phyloP scores from a whole-genome alignment of 2,329 filamentous ascomycete species.

The Arthrobotrys megalospora region DNA sequence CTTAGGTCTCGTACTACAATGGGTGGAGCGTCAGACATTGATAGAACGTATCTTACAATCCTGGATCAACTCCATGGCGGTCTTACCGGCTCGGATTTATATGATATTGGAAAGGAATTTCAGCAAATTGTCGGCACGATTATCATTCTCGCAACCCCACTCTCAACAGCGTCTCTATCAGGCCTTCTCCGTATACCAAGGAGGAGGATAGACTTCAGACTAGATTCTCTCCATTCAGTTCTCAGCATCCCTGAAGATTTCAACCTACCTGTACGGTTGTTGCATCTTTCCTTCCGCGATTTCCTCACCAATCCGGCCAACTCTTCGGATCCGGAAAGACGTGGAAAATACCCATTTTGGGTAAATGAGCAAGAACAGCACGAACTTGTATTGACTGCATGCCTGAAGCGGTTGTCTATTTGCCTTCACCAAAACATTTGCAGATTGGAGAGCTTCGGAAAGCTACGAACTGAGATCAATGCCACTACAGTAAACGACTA shows the following conservation, averaged over 20 bases:
- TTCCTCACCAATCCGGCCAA: constrained; percentile 1
- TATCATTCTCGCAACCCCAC: constrained; percentile 1
- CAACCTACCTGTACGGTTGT: not conserved
- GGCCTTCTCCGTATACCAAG: constrained; percentile 6
- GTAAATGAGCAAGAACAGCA: constrained; percentile 6
- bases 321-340: not conserved
- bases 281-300: constrained; percentile 25
- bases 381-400: not conserved
- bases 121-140: constrained; percentile 12
- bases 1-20: not conserved
- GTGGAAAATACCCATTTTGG: constrained; percentile 5
- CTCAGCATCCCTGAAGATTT: not conserved
- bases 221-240: constrained; percentile 16
- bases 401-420: not conserved
- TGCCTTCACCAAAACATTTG: constrained; percentile 18
- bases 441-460: not conserved
- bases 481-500: not conserved
- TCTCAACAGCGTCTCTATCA: not conserved
- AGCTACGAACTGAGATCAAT: not conserved
- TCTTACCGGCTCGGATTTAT: not conserved
- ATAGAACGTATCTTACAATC: not conserved
- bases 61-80: not conserved
- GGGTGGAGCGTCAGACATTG: not conserved
- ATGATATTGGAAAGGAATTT: not conserved
- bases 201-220: not conserved